Evolutionary conservation across 352 stramenopile genomes (phyloP).

Genomic region (Globisporangium megalacanthum): DNA sequence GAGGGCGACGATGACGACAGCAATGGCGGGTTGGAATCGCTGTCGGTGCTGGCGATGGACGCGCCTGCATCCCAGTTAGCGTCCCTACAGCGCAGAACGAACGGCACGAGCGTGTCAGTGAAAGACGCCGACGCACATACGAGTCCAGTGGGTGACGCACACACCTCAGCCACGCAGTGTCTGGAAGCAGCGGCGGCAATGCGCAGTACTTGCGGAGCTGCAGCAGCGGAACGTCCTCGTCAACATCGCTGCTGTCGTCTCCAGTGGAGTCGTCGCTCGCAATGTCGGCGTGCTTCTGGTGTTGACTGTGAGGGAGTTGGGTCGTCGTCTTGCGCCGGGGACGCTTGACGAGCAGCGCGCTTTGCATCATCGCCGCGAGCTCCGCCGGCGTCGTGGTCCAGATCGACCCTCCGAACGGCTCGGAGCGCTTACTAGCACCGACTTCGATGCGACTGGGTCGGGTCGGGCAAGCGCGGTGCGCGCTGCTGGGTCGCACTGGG

Average conservation of each 20-base stretch:
- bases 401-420: slow-evolving; percentile 1
- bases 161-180: not conserved
- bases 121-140: not conserved
- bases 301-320: not conserved
- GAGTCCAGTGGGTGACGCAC: not conserved
- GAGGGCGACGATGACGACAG: too few relatives aligned
- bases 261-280: slow-evolving; percentile 9
- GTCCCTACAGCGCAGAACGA: too few relatives aligned
- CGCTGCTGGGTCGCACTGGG: too few relatives aligned
- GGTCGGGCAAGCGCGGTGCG: too few relatives aligned
- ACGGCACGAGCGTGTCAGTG: too few relatives aligned
- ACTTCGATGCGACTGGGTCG: too few relatives aligned
- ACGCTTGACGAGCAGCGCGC: not conserved
- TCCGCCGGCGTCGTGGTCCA: slow-evolving; percentile 7
- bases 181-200: slow-evolving; percentile 1
- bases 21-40: not conserved
- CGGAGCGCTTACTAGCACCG: not conserved
- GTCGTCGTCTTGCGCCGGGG: not conserved
- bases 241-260: slow-evolving; percentile 7
- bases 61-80: too few relatives aligned
- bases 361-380: slow-evolving; percentile 8
- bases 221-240: slow-evolving; percentile 1
- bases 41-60: not conserved
- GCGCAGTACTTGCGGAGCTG: slow-evolving; percentile 5
- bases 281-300: not conserved